These are phyloP conservation scores for Pseudocohnilembus persalinus DNA, from an alignment of 169 alveolate species.

Conservation along the genomic window DNA sequence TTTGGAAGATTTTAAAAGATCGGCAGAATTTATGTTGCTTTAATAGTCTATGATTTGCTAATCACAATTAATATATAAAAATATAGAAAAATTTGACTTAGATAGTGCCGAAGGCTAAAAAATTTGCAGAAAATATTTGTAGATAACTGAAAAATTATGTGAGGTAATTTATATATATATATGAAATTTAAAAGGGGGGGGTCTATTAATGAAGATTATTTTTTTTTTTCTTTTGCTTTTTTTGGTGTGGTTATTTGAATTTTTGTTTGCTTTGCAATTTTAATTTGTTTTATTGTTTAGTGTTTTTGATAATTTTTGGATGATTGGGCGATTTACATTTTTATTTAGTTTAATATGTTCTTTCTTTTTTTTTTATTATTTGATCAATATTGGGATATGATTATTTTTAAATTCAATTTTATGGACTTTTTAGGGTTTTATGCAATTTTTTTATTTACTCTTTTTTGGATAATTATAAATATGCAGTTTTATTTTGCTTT, in stretches of 20 bases:
- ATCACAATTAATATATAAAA: constrained; percentile 54
- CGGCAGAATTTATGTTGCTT: constrained; percentile 55
- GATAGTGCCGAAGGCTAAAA: constrained; percentile 74
- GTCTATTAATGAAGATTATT: neutral
- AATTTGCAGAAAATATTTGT: constrained; percentile 62
- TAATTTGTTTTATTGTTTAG: neutral
- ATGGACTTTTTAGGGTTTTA: neutral
- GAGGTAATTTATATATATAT: constrained; percentile 36
- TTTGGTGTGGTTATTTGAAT: constrained; percentile 4
- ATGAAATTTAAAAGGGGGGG: neutral
- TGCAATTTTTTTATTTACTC: neutral
- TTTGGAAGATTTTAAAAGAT: constrained; percentile 72
- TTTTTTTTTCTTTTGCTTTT: constrained; percentile 4
- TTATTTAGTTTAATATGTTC: neutral
- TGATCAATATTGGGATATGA: neutral
- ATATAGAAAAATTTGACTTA: constrained; percentile 67
- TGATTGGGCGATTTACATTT: neutral
- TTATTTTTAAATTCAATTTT: neutral
- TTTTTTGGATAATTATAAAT: neutral
- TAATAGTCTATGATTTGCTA: constrained; percentile 66
- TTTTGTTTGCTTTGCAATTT: neutral
- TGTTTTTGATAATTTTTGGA: neutral
- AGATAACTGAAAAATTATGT: constrained; percentile 59
- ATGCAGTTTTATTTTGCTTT: neutral
- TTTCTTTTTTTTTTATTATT: neutral